Percentiles rank a stretch among this genome's conserved stretches.
phyloP scores from a whole-genome alignment of 164 flowering plant species.

The Platanus orientalis region DNA sequence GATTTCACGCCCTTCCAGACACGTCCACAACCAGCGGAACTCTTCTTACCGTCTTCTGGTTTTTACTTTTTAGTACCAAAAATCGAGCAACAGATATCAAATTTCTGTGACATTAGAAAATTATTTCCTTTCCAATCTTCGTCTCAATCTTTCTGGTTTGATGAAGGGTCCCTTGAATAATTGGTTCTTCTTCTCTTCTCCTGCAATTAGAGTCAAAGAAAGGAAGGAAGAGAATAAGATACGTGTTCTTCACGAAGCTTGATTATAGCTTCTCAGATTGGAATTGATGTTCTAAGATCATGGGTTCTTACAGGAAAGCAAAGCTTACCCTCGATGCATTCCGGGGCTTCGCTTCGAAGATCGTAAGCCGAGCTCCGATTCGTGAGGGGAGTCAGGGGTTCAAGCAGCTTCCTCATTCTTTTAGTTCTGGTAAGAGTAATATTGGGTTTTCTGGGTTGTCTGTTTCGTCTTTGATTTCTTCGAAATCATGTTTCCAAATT shows the following conservation, averaged over 20 bases:
- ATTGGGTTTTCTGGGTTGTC: conserved; percentile 23
- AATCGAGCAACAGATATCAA: too few species aligned
- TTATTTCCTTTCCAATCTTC: too few species aligned
- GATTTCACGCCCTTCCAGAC: too few species aligned
- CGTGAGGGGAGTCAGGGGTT: conserved; percentile 9
- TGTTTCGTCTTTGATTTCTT: conserved; percentile 16
- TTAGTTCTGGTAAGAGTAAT: neutral
- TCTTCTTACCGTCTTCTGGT: too few species aligned
- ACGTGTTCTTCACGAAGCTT: neutral
- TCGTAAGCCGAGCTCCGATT: conserved; percentile 11
- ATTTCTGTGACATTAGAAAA: too few species aligned
- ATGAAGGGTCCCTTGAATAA: too few species aligned
- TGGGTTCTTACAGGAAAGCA: conserved; percentile 20
- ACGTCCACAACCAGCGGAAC: too few species aligned
- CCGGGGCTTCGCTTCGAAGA: conserved; percentile 12
- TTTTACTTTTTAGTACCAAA: too few species aligned
- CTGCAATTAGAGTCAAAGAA: too few species aligned
- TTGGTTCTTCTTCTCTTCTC: too few species aligned
- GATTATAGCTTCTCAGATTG: neutral
- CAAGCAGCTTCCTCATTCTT: neutral
- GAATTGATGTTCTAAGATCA: conserved; percentile 4
- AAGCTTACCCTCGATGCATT: conserved; percentile 16
- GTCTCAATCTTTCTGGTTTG: too few species aligned
- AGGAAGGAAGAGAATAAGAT: too few species aligned
- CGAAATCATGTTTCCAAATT: conserved; percentile 12